Conservation (phyloP, 108 stramenopile species). For the Skeletonema grethae region DNA sequence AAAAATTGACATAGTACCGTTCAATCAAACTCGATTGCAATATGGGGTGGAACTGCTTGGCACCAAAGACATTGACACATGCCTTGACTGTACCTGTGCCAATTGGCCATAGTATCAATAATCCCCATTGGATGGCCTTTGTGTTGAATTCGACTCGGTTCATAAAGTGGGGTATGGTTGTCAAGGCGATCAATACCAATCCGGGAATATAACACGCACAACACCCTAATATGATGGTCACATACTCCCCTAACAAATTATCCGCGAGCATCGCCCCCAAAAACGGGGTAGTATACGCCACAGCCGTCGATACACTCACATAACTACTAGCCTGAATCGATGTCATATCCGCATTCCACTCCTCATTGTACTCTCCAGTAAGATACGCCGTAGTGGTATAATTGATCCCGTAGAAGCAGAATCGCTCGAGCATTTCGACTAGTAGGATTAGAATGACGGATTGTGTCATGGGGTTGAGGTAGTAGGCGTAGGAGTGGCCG, state of each 20-base stretch:
- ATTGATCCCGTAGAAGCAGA: constrained; percentile 82
- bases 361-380: constrained; percentile 77
- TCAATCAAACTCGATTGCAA: constrained; percentile 79
- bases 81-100: constrained; percentile 87
- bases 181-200: constrained; percentile 66
- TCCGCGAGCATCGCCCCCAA: constrained; percentile 81
- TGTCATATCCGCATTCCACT: constrained; percentile 77
- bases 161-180: constrained; percentile 67
- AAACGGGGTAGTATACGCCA: constrained; percentile 87
- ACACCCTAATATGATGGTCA: constrained; percentile 64
- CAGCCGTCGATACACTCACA: constrained; percentile 76
- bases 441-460: constrained; percentile 78
- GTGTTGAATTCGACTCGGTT: constrained; percentile 72
- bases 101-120: constrained; percentile 79
- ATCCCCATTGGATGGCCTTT: constrained; percentile 48
- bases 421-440: constrained; percentile 84
- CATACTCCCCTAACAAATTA: constrained; percentile 77
- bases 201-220: constrained; percentile 79
- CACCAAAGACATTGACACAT: constrained; percentile 88
- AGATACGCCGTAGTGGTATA: constrained; percentile 85
- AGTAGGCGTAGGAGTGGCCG: constrained; percentile 56
- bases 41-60: constrained; percentile 87
- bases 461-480: constrained; percentile 65
- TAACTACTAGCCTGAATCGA: constrained; percentile 69
- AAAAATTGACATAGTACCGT: constrained; percentile 86